Evolutionary conservation across 192 early-diverging fungal species (phyloP).

Genomic region (Coemansia sp.): DNA sequence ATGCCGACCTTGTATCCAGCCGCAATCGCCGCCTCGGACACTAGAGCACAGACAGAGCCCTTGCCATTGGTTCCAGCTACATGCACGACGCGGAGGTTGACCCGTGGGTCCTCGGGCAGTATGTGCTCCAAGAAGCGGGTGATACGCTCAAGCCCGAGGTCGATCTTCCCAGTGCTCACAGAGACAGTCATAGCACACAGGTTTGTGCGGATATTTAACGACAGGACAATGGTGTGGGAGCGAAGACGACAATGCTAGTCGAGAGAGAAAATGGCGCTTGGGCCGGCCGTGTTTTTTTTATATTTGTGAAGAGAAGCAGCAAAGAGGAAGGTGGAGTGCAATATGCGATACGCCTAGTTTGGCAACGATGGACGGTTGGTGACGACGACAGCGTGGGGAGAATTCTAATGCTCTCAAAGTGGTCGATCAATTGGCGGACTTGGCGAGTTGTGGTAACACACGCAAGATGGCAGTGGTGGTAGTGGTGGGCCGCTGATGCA

Average conservation of each 20-base stretch:
- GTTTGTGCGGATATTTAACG: background rate
- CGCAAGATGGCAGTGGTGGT: background rate
- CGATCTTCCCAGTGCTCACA: conserved; percentile 17
- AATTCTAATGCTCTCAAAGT: too few species aligned
- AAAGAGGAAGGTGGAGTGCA: too few species aligned
- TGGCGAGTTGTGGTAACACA: background rate
- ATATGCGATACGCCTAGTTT: too few species aligned
- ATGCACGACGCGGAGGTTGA: conserved; percentile 60
- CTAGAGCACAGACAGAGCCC: conserved; percentile 71
- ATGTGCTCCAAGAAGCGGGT: conserved; percentile 43
- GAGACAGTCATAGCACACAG: conserved; percentile 19
- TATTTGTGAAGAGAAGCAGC: too few species aligned
- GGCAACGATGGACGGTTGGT: too few species aligned
- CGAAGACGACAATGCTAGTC: background rate
- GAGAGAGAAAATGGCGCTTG: background rate
- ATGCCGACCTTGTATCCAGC: conserved; percentile 55
- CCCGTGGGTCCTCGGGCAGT: conserved; percentile 54
- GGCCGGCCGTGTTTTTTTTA: background rate
- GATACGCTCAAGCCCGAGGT: conserved; percentile 52
- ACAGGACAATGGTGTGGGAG: background rate
- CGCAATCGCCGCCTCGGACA: conserved; percentile 31
- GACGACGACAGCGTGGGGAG: background rate
- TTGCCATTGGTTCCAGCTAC: conserved; percentile 91
- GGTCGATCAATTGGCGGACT: background rate
- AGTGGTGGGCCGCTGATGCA: background rate